phyloP scores from a whole-genome alignment of 805 yeast genomes.

The Millerago galiae region DNA sequence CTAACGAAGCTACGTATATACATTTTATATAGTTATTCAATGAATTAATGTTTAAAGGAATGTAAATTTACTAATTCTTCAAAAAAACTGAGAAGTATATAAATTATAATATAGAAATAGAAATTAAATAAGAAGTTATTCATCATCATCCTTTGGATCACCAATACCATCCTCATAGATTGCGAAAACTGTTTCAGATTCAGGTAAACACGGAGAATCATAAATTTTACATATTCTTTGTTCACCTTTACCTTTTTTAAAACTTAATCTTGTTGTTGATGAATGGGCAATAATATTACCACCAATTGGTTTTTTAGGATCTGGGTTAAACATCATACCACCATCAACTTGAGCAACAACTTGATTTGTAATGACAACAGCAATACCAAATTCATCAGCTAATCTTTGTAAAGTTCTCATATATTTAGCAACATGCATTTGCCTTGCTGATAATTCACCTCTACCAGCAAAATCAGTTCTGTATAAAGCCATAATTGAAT shows the following conservation, averaged over 20 bases:
- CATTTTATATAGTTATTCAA: no score
- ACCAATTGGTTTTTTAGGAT: constrained; percentile 97
- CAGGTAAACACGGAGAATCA: constrained; percentile 96
- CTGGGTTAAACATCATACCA: constrained; percentile 75
- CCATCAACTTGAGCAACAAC: constrained; percentile 98
- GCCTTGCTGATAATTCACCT: constrained; percentile 93
- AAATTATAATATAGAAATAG: background rate
- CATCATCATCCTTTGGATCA: constrained; percentile 70
- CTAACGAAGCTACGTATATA: background rate
- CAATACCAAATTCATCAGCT: constrained; percentile 97
- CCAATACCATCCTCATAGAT: constrained; percentile 96
- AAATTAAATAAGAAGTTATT: constrained; percentile 5
- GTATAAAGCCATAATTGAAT: constrained; percentile 93
- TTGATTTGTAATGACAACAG: constrained; percentile 92
- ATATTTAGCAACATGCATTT: constrained; percentile 87
- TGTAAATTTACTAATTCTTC: no score
- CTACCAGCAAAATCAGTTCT: constrained; percentile 94
- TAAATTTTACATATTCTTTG: constrained; percentile 91
- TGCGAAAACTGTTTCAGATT: constrained; percentile 90
- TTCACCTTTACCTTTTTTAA: constrained; percentile 87
- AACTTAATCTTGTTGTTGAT: constrained; percentile 86
- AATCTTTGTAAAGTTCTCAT: constrained; percentile 87
- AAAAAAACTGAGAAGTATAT: background rate
- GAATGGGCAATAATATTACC: constrained; percentile 97
- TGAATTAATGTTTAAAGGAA: no score